phyloP scores from a whole-genome alignment of 164 flowering plant genomes.

The Cinnamomum chago region DNA sequence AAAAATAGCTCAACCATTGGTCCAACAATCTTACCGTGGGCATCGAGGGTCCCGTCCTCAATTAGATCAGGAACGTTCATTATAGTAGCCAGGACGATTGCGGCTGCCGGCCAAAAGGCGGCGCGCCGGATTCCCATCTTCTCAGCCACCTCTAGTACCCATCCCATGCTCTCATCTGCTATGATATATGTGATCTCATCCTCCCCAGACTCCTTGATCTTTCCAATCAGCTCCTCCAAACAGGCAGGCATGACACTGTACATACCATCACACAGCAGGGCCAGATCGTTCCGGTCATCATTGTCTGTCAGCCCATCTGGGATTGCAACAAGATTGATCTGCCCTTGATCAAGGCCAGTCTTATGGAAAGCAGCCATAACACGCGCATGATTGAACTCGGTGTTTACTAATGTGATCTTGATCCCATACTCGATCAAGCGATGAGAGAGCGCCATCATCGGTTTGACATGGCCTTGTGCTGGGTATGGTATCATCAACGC shows the following conservation, averaged over 20 bases:
- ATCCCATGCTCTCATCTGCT: conserved; percentile 9
- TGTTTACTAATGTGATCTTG: conserved; percentile 15
- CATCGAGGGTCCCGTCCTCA: conserved; percentile 8
- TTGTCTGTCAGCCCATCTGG: conserved; percentile 15
- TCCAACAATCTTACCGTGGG: conserved; percentile 8
- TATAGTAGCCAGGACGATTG: background rate
- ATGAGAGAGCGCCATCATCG: conserved; percentile 26
- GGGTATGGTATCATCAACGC: conserved; percentile 24
- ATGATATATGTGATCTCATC: conserved; percentile 12
- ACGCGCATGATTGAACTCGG: conserved; percentile 1
- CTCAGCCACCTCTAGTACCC: conserved; percentile 10
- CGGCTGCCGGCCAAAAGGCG: conserved; percentile 11
- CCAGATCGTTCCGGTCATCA: conserved; percentile 12
- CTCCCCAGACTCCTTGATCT: conserved; percentile 3
- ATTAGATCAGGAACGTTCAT: conserved; percentile 13
- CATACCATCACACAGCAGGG: background rate
- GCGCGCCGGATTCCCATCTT: conserved; percentile 15
- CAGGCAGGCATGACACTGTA: background rate
- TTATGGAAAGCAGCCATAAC: conserved; percentile 1
- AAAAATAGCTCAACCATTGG: too few relatives aligned
- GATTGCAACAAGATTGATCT: conserved; percentile 12
- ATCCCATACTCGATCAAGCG: conserved; percentile 24
- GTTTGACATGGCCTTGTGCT: conserved; percentile 26
- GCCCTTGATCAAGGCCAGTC: background rate
- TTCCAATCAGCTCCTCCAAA: conserved; percentile 12